Conservation (phyloP, 169 alveolate genomes). For the Cryptosporidium xiaoi region DNA sequence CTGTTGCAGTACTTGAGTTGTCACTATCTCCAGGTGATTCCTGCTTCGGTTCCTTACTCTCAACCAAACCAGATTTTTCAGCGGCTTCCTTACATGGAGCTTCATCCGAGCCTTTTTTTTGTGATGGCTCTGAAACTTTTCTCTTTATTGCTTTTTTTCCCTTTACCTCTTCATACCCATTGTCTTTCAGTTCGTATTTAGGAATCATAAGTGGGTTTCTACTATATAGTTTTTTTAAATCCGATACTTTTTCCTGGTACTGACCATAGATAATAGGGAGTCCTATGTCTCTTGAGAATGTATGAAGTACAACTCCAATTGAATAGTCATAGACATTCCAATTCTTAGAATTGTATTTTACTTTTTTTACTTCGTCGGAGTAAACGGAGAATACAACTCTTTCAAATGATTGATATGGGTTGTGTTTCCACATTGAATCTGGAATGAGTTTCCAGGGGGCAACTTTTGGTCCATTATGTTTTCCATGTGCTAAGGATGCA, state of each 20-base stretch:
- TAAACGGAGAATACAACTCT: constrained; percentile 45
- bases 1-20: no score
- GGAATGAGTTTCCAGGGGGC: constrained; percentile 72
- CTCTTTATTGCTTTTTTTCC: background rate
- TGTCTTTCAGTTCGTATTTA: constrained; percentile 1
- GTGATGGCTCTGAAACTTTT: background rate
- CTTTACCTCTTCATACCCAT: background rate
- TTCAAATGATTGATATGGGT: constrained; percentile 56
- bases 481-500: constrained; percentile 67
- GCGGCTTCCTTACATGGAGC: no score
- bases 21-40: no score
- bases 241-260: constrained; percentile 35
- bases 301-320: constrained; percentile 39
- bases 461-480: constrained; percentile 40
- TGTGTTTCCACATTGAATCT: constrained; percentile 70
- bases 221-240: constrained; percentile 10
- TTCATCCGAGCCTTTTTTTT: background rate
- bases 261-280: constrained; percentile 36
- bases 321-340: constrained; percentile 62
- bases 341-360: constrained; percentile 28
- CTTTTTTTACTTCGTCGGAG: constrained; percentile 50
- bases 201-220: constrained; percentile 13
- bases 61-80: no score
- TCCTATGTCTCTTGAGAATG: constrained; percentile 52
- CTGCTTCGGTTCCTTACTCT: no score